These are phyloP conservation scores for Colletotrichum godetiae DNA, from an alignment of 2,329 filamentous ascomycete species.

Conservation along the genomic window DNA sequence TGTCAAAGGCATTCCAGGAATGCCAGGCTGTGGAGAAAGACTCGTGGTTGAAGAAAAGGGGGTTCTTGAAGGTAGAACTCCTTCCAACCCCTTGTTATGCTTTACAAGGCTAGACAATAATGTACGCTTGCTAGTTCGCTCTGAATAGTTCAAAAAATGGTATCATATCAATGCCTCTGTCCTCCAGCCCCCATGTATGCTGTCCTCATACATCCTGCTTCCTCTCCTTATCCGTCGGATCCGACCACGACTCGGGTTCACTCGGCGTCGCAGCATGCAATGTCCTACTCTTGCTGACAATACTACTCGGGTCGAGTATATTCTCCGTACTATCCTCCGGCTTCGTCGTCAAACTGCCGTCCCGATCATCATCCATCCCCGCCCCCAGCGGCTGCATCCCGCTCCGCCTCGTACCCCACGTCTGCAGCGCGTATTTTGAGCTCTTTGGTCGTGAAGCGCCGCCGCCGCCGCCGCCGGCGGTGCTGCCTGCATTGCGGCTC, in stretches of 20 bases:
- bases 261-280: neutral
- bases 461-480: slow-evolving; percentile 20
- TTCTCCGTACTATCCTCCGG: slow-evolving; percentile 28
- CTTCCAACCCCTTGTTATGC: too few species aligned
- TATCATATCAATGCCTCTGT: neutral
- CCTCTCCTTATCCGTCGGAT: neutral
- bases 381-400: slow-evolving; percentile 37
- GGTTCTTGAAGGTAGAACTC: too few species aligned
- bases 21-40: too few species aligned
- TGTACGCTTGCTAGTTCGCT: neutral
- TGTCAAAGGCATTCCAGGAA: too few species aligned
- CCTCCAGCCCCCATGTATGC: neutral
- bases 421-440: slow-evolving; percentile 42
- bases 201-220: neutral
- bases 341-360: slow-evolving; percentile 7
- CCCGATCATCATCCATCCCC: neutral
- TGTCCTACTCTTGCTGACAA: neutral
- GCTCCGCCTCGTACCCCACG: slow-evolving; percentile 39
- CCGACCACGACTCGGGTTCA: neutral
- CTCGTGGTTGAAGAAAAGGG: too few species aligned
- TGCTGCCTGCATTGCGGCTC: slow-evolving; percentile 32
- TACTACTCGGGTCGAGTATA: neutral
- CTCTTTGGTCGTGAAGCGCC: neutral
- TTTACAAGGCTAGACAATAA: neutral
- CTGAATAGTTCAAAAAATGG: neutral